These are phyloP conservation scores for Mycosphaerella arachidis DNA, from an alignment of 2,329 filamentous ascomycete species.

Conservation along the genomic window DNA sequence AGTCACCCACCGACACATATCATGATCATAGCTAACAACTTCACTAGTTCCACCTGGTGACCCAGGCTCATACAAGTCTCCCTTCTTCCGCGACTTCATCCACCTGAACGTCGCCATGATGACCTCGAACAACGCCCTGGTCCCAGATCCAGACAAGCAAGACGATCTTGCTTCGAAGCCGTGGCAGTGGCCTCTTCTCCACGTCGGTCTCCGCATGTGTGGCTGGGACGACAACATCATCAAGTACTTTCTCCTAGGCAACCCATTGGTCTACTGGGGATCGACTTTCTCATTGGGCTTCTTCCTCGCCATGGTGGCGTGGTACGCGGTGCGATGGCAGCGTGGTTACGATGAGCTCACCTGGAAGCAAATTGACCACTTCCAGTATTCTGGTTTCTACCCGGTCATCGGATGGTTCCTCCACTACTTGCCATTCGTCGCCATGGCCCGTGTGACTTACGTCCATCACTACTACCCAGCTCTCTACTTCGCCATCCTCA, in stretches of 20 bases:
- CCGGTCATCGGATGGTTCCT: conserved; percentile 91
- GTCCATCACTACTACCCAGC: conserved; percentile 99
- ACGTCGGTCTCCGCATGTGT: conserved; percentile 97
- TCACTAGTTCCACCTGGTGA: conserved; percentile 74
- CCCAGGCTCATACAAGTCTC: conserved; percentile 89
- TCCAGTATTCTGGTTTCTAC: conserved; percentile 90
- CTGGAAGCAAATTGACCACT: conserved; percentile 77
- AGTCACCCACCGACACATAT: conserved; percentile 38
- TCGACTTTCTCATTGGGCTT: conserved; percentile 73
- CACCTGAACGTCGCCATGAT: conserved; percentile 99
- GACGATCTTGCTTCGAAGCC: conserved; percentile 94
- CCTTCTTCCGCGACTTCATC: conserved; percentile 95
- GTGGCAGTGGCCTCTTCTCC: conserved; percentile 97
- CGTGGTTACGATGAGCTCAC: conserved; percentile 83
- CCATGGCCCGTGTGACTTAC: conserved; percentile 98
- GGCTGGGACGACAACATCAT: conserved; percentile 92
- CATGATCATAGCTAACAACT: conserved; percentile 31
- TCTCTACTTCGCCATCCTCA: conserved; percentile 92
- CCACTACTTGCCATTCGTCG: conserved; percentile 90
- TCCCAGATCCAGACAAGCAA: conserved; percentile 97
- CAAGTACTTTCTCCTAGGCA: conserved; percentile 98
- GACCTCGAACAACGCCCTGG: conserved; percentile 98
- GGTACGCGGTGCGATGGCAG: conserved; percentile 94
- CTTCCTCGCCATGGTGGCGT: conserved; percentile 67
- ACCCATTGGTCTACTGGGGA: conserved; percentile 94